phyloP scores from a whole-genome alignment of 305 asterid genomes.

The Fraxinus nigra region DNA sequence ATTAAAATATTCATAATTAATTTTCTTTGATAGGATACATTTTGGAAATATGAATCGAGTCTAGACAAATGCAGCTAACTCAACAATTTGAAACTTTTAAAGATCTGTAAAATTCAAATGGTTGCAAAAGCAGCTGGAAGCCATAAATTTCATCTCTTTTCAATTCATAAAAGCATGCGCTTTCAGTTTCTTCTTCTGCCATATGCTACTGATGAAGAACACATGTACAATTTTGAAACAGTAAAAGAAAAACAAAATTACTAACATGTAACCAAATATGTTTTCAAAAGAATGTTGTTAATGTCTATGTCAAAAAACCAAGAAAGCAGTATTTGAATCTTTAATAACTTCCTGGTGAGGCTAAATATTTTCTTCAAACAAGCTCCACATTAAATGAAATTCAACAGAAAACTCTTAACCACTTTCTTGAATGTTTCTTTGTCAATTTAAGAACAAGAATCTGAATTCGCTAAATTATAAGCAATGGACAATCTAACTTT shows the following conservation, averaged over 20 bases:
- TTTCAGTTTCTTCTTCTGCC: not conserved
- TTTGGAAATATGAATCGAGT: not conserved
- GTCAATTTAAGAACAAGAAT: not conserved
- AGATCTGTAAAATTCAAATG: too few relatives aligned
- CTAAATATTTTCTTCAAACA: not conserved
- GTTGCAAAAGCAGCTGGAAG: not conserved
- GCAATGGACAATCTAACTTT: not conserved
- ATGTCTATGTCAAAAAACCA: not conserved
- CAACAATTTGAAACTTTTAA: too few relatives aligned
- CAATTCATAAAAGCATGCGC: not conserved
- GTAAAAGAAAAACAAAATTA: not conserved
- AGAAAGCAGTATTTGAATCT: not conserved
- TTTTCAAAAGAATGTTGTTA: not conserved
- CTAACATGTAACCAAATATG: not conserved
- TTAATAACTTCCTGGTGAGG: not conserved
- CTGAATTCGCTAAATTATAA: not conserved
- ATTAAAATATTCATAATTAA: not conserved
- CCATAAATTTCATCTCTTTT: not conserved
- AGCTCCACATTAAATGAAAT: not conserved
- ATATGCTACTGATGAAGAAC: not conserved
- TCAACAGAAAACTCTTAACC: not conserved
- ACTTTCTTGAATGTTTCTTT: not conserved
- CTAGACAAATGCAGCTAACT: not conserved
- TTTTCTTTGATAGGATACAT: not conserved
- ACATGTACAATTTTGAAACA: not conserved